phyloP scores from a whole-genome alignment of 208 protist species.

The Crithidia mellificae region DNA sequence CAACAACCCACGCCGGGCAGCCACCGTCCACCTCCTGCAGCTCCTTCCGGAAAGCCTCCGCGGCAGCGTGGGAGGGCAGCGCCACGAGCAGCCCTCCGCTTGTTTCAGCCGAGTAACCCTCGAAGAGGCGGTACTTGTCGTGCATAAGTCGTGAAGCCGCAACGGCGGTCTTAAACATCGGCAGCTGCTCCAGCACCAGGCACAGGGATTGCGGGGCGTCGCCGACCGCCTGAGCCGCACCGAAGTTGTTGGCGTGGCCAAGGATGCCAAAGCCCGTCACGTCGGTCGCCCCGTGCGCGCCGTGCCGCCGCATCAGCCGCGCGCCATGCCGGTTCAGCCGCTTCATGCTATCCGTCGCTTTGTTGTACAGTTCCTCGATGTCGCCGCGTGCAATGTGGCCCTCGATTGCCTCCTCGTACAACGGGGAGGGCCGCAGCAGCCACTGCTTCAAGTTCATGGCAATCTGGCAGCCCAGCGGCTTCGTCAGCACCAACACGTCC shows the following conservation, averaged over 20 bases:
- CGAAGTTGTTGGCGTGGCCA: conserved; percentile 95
- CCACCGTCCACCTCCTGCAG: conserved; percentile 73
- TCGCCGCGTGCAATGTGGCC: conserved; percentile 65
- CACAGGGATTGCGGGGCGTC: conserved; percentile 35
- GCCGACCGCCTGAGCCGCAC: conserved; percentile 62
- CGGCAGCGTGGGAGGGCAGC: conserved; percentile 51
- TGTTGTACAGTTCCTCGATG: conserved; percentile 74
- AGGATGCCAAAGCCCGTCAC: conserved; percentile 97
- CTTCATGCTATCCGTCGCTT: conserved; percentile 83
- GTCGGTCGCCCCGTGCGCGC: conserved; percentile 94
- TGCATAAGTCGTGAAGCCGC: conserved; percentile 74
- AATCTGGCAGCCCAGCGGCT: conserved; percentile 94
- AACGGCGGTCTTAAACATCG: conserved; percentile 86
- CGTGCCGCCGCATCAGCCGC: conserved; percentile 83
- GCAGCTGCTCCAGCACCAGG: conserved; percentile 86
- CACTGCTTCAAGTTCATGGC: conserved; percentile 95
- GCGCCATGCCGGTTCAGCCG: conserved; percentile 91
- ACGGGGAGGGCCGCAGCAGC: conserved; percentile 67
- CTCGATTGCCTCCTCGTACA: conserved; percentile 69
- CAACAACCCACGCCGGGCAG: conserved; percentile 87
- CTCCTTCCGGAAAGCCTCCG: conserved; percentile 70
- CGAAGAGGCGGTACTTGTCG: conserved; percentile 88
- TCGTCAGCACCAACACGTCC: conserved; percentile 96
- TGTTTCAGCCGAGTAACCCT: conserved; percentile 93
- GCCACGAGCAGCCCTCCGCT: conserved; percentile 94